Conservation (phyloP, 2,329 filamentous ascomycete species). For the Botryosphaeria dothidea region DNA sequence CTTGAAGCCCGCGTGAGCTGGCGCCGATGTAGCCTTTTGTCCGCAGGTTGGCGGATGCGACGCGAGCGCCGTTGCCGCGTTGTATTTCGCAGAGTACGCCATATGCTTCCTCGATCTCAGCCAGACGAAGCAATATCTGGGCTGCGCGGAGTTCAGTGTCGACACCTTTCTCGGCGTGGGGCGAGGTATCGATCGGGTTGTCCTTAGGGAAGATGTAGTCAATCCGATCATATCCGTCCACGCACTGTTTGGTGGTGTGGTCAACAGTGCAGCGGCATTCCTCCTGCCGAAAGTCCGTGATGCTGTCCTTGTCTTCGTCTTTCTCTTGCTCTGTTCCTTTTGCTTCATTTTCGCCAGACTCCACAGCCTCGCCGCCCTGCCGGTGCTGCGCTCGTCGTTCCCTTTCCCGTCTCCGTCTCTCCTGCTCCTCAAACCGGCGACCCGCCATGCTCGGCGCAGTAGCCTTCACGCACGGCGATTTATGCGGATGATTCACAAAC, state of each 20-base stretch:
- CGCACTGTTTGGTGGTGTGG: conserved; percentile 40
- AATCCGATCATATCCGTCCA: conserved; percentile 49
- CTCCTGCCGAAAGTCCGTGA: conserved; percentile 28
- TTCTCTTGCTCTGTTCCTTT: neutral
- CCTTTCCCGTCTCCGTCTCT: neutral
- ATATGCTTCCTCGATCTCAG: conserved; percentile 66
- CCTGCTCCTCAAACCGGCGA: neutral
- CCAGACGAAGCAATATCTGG: conserved; percentile 63
- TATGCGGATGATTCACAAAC: conserved; percentile 58
- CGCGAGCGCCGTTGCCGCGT: conserved; percentile 52
- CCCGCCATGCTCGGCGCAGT: neutral
- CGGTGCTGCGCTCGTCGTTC: neutral
- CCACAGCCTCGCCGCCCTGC: neutral
- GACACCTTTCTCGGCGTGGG: conserved; percentile 60
- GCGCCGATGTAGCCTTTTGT: conserved; percentile 60
- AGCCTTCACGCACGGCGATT: conserved; percentile 25
- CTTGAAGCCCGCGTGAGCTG: conserved; percentile 59
- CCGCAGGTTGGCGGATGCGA: conserved; percentile 57
- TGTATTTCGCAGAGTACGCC: conserved; percentile 58
- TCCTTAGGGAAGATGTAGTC: conserved; percentile 65
- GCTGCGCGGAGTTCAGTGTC: conserved; percentile 61
- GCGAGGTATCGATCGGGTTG: conserved; percentile 48
- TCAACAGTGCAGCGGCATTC: conserved; percentile 34
- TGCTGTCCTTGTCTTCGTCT: neutral
- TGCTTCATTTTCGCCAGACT: neutral